Percentiles rank a stretch among this genome's conserved stretches.
These are phyloP conservation scores for Yamadazyma buinensis DNA, from an alignment of 1,139 yeast species.

Conservation along the genomic window DNA sequence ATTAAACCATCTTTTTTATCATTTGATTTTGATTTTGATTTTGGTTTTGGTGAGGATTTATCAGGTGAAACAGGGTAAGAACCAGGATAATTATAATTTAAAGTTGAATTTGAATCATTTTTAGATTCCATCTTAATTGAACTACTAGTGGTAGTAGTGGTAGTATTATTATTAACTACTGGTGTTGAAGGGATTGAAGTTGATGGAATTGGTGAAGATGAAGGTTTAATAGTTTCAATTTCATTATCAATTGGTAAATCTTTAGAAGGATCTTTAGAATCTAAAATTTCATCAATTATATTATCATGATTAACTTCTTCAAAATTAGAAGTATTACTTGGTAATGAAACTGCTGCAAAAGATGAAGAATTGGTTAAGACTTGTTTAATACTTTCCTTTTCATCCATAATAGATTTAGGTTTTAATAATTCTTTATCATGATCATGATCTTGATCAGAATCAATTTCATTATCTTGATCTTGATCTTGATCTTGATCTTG, in stretches of 20 bases:
- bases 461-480: conserved; percentile 12
- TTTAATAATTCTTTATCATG: conserved; percentile 1
- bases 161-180: no score
- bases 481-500: neutral
- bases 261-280: no score
- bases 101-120: conserved; percentile 13
- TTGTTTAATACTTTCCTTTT: conserved; percentile 13
- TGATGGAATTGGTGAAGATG: neutral
- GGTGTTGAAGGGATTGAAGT: neutral
- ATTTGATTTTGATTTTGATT: conserved; percentile 1
- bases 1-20: conserved; percentile 25
- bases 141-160: no score
- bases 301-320: conserved; percentile 7
- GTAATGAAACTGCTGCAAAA: conserved; percentile 38
- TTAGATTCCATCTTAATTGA: no score
- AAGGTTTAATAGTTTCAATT: neutral
- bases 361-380: conserved; percentile 36
- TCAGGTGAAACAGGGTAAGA: conserved; percentile 8
- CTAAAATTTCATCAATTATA: neutral
- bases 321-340: conserved; percentile 10
- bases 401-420: neutral
- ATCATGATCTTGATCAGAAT: conserved; percentile 4
- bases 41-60: conserved; percentile 1
- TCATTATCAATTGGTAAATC: no score
- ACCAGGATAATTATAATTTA: conserved; percentile 11